Evolutionary conservation across 305 asterid genomes (phyloP).

Genomic region (Solanum hybrid): DNA sequence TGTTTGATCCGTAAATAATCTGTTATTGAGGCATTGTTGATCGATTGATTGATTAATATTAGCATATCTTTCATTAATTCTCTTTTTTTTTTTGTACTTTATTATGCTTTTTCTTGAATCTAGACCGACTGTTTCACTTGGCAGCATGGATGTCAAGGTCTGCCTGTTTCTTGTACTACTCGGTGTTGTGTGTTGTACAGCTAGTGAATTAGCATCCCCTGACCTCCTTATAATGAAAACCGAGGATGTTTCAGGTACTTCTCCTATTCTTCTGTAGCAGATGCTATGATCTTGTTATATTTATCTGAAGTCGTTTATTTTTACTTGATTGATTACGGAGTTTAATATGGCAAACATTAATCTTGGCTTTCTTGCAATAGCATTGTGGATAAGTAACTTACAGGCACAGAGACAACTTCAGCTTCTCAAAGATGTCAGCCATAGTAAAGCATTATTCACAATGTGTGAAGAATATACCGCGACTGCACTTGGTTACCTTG

Average conservation of each 20-base stretch:
- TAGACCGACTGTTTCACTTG: not conserved
- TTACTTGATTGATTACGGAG: not conserved
- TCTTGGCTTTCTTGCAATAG: slow-evolving; percentile 27
- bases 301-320: not conserved
- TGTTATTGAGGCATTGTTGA: not conserved
- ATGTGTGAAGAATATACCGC: slow-evolving; percentile 58
- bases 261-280: not conserved
- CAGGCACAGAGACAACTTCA: slow-evolving; percentile 26
- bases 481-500: slow-evolving; percentile 58
- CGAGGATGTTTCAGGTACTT: slow-evolving; percentile 20
- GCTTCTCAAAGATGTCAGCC: slow-evolving; percentile 21
- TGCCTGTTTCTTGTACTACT: slow-evolving; percentile 15
- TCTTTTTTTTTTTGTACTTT: not conserved
- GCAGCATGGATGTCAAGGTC: slow-evolving; percentile 30
- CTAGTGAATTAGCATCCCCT: slow-evolving; percentile 19
- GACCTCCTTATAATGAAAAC: not conserved
- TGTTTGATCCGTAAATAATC: not conserved
- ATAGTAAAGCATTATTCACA: slow-evolving; percentile 38
- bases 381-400: slow-evolving; percentile 21
- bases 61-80: not conserved
- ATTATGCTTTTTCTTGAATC: not conserved
- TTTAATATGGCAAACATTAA: slow-evolving; percentile 1
- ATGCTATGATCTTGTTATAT: not conserved
- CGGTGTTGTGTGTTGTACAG: slow-evolving; percentile 15
- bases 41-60: not conserved